Base-by-base conservation (phyloP, 192 early-diverging fungal species). In the Coemansia sp. region DNA sequence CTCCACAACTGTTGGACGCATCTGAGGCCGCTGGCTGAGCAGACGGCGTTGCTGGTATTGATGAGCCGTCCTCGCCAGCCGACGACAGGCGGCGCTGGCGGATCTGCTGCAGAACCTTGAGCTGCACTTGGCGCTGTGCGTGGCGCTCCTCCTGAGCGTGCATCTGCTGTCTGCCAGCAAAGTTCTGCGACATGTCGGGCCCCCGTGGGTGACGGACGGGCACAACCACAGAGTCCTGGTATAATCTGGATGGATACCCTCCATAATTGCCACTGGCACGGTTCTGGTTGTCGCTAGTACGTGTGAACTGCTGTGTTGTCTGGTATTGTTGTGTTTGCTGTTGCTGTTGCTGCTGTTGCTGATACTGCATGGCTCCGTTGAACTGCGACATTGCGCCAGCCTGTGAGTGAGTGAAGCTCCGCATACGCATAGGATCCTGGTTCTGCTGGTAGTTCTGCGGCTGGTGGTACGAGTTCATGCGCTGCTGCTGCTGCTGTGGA, bases 161-260 rank as follows among this genome's bases (percentile, higher is more conserved):
- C 71, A 76, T 76, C 66, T 82, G 78, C 65, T 78, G 69, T 51
- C 91, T 88, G 51, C 82, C 82, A n/a, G 84, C 83, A 85, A 92
- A 92, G 78, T 90, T 88, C 67, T 90, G 87, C 53, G 84, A 76
- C 62, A 88, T 84, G 21, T 90, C 90, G 5, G 91, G 91, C 26
- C 91, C 91, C 34, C 85, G 83, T 43, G 91, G 91, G 67, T 92
- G 91, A 56, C 91, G 87, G 26, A 85, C 73, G 5, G 91, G 91
- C 62, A 90, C 89, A 39, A 92, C 88, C 11, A 87, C 72, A 56
- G 83, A 76, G 46, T 85, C 77, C 59, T 85, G 84, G 60, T 86
- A 85, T 18, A 87, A 66, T 30, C 86, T 79, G 63, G 75, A 76
- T 26, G 84, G 83, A 60, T 85, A 83, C 12, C 87, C 85, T 18